Conservation (phyloP, 2,329 filamentous ascomycete species). For the Pseudogymnoascus sp. region DNA sequence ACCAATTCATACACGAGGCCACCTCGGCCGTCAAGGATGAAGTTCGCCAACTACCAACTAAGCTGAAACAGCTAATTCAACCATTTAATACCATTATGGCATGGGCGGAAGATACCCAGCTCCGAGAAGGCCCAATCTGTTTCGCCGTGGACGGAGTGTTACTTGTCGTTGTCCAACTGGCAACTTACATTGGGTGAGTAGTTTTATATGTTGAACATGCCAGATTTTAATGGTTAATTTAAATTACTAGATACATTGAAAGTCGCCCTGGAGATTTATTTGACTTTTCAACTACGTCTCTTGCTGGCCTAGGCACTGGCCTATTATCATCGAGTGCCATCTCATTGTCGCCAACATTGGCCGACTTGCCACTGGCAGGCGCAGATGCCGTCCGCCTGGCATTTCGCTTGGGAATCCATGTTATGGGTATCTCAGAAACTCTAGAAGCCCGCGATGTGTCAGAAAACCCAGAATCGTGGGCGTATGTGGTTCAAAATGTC, state of each 20-base stretch:
- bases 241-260: not conserved
- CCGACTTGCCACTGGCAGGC: not conserved
- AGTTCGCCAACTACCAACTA: not conserved
- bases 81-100: not conserved
- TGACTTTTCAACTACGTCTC: not conserved
- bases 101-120: not conserved
- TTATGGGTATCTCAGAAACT: not conserved
- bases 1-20: not conserved
- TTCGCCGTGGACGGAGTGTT: not conserved
- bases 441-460: not conserved
- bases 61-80: not conserved
- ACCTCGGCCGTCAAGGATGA: not conserved
- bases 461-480: not conserved
- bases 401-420: not conserved
- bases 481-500: not conserved
- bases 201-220: not conserved
- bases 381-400: not conserved
- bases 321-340: not conserved
- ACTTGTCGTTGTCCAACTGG: not conserved
- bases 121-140: not conserved
- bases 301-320: constrained; percentile 4
- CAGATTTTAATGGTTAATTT: not conserved
- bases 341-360: constrained; percentile 1
- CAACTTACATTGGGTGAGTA: constrained; percentile 2
- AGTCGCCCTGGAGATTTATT: constrained; percentile 9